A percentile compares a stretch with the other conserved stretches of the same genome.
These are phyloP conservation scores for Trichophaea hybrida DNA, from an alignment of 2,329 filamentous ascomycete genomes.

Conservation along the genomic window DNA sequence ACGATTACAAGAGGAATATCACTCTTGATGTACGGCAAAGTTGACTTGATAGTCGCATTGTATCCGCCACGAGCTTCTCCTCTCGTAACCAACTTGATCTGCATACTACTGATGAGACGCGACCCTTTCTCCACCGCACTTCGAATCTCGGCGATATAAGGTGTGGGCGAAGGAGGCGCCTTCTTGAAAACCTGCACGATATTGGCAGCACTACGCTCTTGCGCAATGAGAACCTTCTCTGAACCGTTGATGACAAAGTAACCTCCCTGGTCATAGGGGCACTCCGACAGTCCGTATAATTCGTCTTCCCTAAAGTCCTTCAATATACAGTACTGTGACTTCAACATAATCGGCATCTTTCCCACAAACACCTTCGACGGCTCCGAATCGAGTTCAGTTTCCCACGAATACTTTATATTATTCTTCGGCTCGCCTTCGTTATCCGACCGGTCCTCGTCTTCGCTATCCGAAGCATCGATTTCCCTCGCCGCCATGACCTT, in stretches of 20 bases:
- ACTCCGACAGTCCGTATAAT: conserved; percentile 85
- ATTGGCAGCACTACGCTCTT: conserved; percentile 93
- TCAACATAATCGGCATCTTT: conserved; percentile 94
- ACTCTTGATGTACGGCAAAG: conserved; percentile 81
- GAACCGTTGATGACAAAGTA: conserved; percentile 99
- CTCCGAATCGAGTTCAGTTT: conserved; percentile 39
- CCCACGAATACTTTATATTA: conserved; percentile 29
- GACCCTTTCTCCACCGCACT: conserved; percentile 95
- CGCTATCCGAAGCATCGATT: conserved; percentile 52
- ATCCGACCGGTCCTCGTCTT: conserved; percentile 40
- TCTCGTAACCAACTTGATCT: conserved; percentile 79
- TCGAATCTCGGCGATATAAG: conserved; percentile 88
- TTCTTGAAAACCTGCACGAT: conserved; percentile 99
- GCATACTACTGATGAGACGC: conserved; percentile 79
- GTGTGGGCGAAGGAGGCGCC: conserved; percentile 77
- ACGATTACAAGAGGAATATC: conserved; percentile 91
- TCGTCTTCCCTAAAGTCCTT: conserved; percentile 70
- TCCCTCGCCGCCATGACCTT: conserved; percentile 57
- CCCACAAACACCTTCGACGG: conserved; percentile 66
- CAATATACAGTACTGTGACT: conserved; percentile 87
- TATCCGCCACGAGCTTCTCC: conserved; percentile 59
- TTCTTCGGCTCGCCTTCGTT: conserved; percentile 27
- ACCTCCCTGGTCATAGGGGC: conserved; percentile 92
- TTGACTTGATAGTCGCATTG: conserved; percentile 77
- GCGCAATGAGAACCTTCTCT: conserved; percentile 95